A percentile compares a stretch with the other conserved stretches of the same genome.
These are phyloP conservation scores for Moesziomyces globuligerus DNA, from an alignment of 1,284 basidiomycete species.

Conservation along the genomic window DNA sequence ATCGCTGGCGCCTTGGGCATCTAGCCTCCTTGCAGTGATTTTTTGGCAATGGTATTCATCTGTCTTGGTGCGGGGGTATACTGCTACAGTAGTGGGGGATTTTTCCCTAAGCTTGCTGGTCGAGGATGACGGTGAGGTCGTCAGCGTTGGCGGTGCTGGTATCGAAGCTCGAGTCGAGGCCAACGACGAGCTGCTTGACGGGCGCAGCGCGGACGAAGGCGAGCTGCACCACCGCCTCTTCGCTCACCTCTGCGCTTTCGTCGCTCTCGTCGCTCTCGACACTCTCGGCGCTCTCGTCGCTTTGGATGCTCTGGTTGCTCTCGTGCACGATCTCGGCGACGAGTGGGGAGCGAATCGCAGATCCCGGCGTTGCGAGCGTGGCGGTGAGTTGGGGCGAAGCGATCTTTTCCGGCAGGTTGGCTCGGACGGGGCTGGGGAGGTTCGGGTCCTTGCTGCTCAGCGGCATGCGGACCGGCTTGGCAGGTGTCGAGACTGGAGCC, in stretches of 20 bases:
- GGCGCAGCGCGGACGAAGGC: not conserved
- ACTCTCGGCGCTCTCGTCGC: too few relatives aligned
- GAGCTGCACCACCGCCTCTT: conserved; percentile 24
- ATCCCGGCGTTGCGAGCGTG: too few relatives aligned
- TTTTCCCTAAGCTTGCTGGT: conserved; percentile 5
- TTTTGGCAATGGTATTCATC: too few relatives aligned
- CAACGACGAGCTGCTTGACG: conserved; percentile 20
- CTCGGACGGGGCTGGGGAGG: conserved; percentile 9
- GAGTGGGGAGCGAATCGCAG: conserved; percentile 4
- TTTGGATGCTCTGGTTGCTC: too few relatives aligned
- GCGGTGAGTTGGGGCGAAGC: not conserved
- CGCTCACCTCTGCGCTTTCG: conserved; percentile 13
- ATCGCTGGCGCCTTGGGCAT: too few relatives aligned
- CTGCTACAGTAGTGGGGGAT: too few relatives aligned
- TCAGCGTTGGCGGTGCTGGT: conserved; percentile 7
- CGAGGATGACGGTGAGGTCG: conserved; percentile 29
- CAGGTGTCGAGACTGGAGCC: not conserved
- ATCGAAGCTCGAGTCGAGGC: conserved; percentile 16
- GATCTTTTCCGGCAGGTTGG: not conserved
- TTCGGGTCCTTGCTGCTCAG: conserved; percentile 23
- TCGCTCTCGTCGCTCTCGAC: too few relatives aligned
- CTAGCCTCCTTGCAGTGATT: too few relatives aligned
- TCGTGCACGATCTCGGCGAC: too few relatives aligned
- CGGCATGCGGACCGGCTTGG: conserved; percentile 16
- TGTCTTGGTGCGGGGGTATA: too few relatives aligned